Evolutionary conservation across 2,329 filamentous ascomycete species (phyloP).

Genomic region (Colletotrichum falcatum): DNA sequence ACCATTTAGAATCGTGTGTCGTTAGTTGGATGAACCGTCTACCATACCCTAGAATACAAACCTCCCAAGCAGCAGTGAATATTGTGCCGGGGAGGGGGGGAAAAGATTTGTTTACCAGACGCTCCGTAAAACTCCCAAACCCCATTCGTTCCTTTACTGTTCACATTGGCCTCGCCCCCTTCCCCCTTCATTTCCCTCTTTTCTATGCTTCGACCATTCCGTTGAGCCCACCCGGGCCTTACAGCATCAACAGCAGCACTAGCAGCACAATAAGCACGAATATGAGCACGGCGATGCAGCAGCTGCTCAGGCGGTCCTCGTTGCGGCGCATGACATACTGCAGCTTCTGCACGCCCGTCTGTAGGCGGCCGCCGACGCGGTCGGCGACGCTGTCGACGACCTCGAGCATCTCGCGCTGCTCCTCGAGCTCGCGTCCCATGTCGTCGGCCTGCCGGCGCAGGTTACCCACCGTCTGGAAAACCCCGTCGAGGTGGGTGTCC

Average conservation of each 20-base stretch:
- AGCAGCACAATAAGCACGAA: slow-evolving; percentile 88
- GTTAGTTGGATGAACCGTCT: slow-evolving; percentile 27
- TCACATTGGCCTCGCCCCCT: neutral
- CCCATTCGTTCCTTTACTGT: neutral
- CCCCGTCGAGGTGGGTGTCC: slow-evolving; percentile 90
- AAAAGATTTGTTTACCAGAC: slow-evolving; percentile 1
- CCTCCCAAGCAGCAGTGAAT: neutral
- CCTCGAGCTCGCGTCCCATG: slow-evolving; percentile 96
- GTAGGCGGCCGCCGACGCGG: slow-evolving; percentile 85
- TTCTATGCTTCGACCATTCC: neutral
- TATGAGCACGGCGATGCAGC: slow-evolving; percentile 90
- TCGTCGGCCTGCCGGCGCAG: slow-evolving; percentile 90
- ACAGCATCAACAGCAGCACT: slow-evolving; percentile 78
- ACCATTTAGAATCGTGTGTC: slow-evolving; percentile 23
- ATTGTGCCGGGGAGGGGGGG: neutral
- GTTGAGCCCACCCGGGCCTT: slow-evolving; percentile 37
- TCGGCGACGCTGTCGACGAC: slow-evolving; percentile 88
- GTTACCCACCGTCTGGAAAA: slow-evolving; percentile 93
- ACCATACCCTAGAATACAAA: slow-evolving; percentile 1
- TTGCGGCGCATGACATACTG: slow-evolving; percentile 87
- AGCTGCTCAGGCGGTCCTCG: slow-evolving; percentile 89
- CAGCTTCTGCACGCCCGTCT: slow-evolving; percentile 88
- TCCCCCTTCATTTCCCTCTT: neutral
- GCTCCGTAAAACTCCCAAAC: slow-evolving; percentile 35
- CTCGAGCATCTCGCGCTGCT: slow-evolving; percentile 90